A percentile compares a stretch with the other conserved stretches of the same genome.
Conservation (phyloP, 1,284 basidiomycete species). For the Trichosporon sp. region DNA sequence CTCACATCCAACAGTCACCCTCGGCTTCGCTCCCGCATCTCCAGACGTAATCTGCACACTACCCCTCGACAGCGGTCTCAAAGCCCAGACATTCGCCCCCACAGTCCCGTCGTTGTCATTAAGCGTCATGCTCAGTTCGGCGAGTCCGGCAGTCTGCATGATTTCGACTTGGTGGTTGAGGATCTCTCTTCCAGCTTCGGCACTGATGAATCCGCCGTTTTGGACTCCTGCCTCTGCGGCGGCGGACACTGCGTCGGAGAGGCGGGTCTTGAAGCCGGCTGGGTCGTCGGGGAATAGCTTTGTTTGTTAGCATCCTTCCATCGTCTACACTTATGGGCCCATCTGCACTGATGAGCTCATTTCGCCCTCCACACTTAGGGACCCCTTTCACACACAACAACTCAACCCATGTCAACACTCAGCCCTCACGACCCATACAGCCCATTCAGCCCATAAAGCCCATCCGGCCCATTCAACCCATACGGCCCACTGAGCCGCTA, state of each 20-base stretch:
- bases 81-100: conserved; percentile 34
- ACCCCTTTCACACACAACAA: no score
- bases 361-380: no score
- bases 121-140: conserved; percentile 38
- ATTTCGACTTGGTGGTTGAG: conserved; percentile 30
- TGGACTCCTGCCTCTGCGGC: conserved; percentile 18
- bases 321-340: conserved; percentile 63
- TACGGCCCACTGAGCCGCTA: no score
- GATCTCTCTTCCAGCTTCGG: conserved; percentile 22
- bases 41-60: conserved; percentile 53
- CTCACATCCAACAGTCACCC: conserved; percentile 54
- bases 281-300: conserved; percentile 9
- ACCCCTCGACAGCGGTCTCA: conserved; percentile 44
- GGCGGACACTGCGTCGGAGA: conserved; percentile 20
- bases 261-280: neutral
- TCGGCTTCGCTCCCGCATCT: conserved; percentile 55
- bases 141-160: conserved; percentile 34
- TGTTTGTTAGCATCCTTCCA: neutral
- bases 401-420: no score
- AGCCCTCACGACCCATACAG: no score
- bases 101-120: conserved; percentile 26
- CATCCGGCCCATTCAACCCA: no score
- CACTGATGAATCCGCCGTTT: conserved; percentile 24
- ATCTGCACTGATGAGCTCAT: conserved; percentile 59
- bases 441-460: no score